Evolutionary conservation across 352 stramenopile genomes (phyloP).

Genomic region (Hyaloperonospora arabidopsidis): DNA sequence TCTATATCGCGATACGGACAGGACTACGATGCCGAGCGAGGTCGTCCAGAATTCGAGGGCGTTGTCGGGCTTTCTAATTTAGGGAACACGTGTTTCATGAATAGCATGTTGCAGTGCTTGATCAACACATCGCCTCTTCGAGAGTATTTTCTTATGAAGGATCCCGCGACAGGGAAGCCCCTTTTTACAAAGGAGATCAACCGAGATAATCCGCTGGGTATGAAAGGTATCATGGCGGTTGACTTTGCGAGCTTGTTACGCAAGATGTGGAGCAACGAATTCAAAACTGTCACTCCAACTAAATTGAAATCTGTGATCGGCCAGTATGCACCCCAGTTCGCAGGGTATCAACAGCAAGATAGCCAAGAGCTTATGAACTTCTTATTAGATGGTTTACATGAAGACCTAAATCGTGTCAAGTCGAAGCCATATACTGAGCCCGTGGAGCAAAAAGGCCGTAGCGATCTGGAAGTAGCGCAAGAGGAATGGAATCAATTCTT

Average conservation of each 20-base stretch:
- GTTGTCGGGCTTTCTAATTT: constrained; percentile 74
- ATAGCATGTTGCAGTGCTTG: constrained; percentile 88
- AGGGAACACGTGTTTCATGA: constrained; percentile 82
- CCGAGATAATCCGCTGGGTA: constrained; percentile 89
- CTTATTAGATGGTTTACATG: constrained; percentile 86
- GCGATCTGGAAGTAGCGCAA: constrained; percentile 51
- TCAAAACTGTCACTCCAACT: constrained; percentile 65
- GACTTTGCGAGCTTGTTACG: constrained; percentile 92
- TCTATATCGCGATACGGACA: constrained; percentile 33
- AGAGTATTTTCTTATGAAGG: constrained; percentile 86
- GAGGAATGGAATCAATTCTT: constrained; percentile 85
- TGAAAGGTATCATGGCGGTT: constrained; percentile 90
- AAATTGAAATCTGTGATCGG: constrained; percentile 81
- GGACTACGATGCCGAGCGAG: constrained; percentile 42
- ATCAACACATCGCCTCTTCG: constrained; percentile 89
- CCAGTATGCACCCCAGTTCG: constrained; percentile 84
- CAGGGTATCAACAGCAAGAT: constrained; percentile 86
- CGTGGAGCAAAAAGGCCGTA: constrained; percentile 63
- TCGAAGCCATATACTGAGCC: constrained; percentile 72
- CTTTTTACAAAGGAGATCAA: constrained; percentile 88
- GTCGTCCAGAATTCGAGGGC: constrained; percentile 45
- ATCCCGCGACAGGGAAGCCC: constrained; percentile 39
- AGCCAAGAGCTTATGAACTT: constrained; percentile 91
- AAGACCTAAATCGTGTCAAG: constrained; percentile 87
- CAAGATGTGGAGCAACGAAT: constrained; percentile 92